phyloP scores from a whole-genome alignment of 176 grass and related monocot species.

The Urochloa ruziziensis region DNA sequence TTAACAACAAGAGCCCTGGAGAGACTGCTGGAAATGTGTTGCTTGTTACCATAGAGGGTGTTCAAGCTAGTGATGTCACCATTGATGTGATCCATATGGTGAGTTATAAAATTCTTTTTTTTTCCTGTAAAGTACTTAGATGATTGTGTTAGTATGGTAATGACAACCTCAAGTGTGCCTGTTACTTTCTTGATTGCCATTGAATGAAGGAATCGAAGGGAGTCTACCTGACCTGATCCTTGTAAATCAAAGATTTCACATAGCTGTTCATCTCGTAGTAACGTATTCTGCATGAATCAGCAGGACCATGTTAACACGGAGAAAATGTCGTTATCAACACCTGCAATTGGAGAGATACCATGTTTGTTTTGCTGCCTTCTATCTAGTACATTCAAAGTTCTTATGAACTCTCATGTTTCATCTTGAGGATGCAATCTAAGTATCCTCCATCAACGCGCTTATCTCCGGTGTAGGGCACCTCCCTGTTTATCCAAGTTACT shows the following conservation, averaged over 20 bases:
- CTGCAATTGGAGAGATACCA: conserved; percentile 92
- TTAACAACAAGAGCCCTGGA: conserved; percentile 83
- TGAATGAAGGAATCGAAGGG: conserved; percentile 40
- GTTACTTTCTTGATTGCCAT: conserved; percentile 34
- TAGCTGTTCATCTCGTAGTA: conserved; percentile 69
- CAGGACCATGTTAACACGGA: conserved; percentile 94
- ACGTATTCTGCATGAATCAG: conserved; percentile 95
- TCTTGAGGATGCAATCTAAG: conserved; percentile 70
- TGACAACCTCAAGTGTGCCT: conserved; percentile 20
- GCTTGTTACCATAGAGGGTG: conserved; percentile 95
- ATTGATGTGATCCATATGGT: conserved; percentile 98
- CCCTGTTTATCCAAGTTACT: conserved; percentile 78
- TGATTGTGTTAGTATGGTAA: conserved; percentile 21
- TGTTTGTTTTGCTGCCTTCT: conserved; percentile 95
- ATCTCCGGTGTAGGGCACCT: conserved; percentile 75
- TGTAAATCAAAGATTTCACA: conserved; percentile 71
- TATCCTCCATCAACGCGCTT: conserved; percentile 46
- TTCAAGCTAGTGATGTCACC: conserved; percentile 91
- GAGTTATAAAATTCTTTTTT: conserved; percentile 37
- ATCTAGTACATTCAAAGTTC: conserved; percentile 61
- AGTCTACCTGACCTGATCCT: conserved; percentile 59
- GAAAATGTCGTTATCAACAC: conserved; percentile 91
- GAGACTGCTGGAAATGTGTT: conserved; percentile 91
- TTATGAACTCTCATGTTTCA: conserved; percentile 57
- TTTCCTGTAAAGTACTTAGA: conserved; percentile 10